Conservation (phyloP, 441 rosid species). For the Bruguiera hainesii region DNA sequence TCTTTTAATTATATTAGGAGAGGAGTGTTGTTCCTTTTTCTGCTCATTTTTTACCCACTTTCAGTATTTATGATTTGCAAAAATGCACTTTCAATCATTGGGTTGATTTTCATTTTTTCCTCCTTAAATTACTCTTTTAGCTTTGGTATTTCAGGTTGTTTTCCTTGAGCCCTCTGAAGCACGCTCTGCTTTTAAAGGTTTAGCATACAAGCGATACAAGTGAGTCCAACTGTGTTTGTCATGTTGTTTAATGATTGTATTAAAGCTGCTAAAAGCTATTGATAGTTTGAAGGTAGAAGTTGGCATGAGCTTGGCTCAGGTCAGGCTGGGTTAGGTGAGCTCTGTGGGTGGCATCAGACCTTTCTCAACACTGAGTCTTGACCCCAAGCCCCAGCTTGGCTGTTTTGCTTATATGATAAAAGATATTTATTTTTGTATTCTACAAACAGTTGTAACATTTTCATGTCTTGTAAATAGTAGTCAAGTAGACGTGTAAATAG, state of each 20-base stretch:
- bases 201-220: conserved; percentile 91
- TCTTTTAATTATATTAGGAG: too few relatives aligned
- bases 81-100: not conserved
- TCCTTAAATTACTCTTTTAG: not conserved
- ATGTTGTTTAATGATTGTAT: not conserved
- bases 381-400: too few relatives aligned
- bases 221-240: conserved; percentile 35
- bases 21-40: too few relatives aligned
- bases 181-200: conserved; percentile 75
- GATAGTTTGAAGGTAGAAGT: not conserved
- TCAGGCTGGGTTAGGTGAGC: too few relatives aligned
- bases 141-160: conserved; percentile 53
- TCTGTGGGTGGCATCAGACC: too few relatives aligned
- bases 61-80: not conserved
- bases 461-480: too few relatives aligned
- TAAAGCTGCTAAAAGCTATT: not conserved
- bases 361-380: too few relatives aligned
- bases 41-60: too few relatives aligned
- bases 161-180: conserved; percentile 90
- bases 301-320: not conserved
- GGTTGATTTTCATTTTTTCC: not conserved
- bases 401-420: too few relatives aligned
- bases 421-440: too few relatives aligned
- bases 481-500: too few relatives aligned
- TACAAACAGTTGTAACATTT: too few relatives aligned